phyloP scores from a whole-genome alignment of 148 eudicot genomes.

The Mesembryanthemum crystallinum region DNA sequence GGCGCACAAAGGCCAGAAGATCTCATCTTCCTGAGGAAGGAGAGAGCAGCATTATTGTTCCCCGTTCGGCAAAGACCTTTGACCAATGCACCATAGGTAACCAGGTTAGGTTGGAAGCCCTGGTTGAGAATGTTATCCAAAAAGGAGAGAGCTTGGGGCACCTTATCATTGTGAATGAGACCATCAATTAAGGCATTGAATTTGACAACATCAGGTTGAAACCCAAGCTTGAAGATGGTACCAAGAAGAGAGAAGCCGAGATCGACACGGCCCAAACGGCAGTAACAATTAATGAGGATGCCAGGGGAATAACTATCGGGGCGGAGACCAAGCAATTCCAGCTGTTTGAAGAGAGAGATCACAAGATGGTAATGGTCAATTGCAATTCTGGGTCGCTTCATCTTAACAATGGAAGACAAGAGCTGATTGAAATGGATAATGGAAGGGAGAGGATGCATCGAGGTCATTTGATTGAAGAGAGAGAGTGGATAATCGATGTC shows the following conservation, averaged over 20 bases:
- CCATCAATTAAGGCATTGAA: slow-evolving; percentile 13
- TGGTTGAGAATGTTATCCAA: slow-evolving; percentile 15
- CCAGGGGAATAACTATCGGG: not conserved
- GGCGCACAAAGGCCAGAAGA: not conserved
- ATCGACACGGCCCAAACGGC: not conserved
- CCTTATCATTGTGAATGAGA: not conserved
- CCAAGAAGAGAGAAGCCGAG: not conserved
- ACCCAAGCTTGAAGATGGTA: not conserved
- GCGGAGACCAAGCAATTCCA: not conserved
- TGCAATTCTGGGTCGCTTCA: too few relatives aligned
- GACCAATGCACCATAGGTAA: not conserved
- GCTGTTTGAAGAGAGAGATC: not conserved
- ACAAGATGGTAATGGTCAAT: not conserved
- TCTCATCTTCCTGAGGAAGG: too few relatives aligned
- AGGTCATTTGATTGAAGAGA: not conserved
- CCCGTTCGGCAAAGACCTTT: not conserved
- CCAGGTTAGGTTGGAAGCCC: not conserved
- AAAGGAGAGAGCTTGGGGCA: slow-evolving; percentile 7
- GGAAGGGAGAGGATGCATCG: not conserved
- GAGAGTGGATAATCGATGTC: not conserved
- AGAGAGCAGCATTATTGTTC: too few relatives aligned
- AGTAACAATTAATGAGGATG: slow-evolving; percentile 11
- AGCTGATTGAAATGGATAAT: slow-evolving; percentile 5
- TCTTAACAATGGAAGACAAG: slow-evolving; percentile 5
- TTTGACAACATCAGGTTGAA: too few relatives aligned